Base-by-base conservation (phyloP, 257 asterid genomes). In the Salvia miltiorrhiza region DNA sequence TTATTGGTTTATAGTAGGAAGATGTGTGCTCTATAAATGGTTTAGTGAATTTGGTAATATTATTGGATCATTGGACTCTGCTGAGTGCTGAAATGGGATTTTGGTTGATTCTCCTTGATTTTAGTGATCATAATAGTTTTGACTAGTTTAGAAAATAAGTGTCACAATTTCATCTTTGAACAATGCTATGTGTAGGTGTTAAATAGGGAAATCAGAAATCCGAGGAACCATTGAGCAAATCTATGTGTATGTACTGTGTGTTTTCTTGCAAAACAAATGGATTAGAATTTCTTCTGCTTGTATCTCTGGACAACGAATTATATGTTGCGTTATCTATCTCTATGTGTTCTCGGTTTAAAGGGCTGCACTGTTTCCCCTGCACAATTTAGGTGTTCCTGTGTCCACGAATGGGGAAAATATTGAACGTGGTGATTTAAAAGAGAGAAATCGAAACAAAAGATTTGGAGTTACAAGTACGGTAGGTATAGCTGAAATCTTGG, bases 41-140 rank as follows among this genome's bases (percentile, higher is more conserved):
- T 16, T 69, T 32, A 13, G 14, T 44, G 43, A 61, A 63, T 32
- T 37, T 70, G 37, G 19, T 71, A 21, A 64, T 33, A 44, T 28
- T 33, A n/a, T 41, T 61, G 32, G 40, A 71, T 65, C 35, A 50
- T 52, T 74, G 63, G 50, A 40, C n/a, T 55, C 9, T 56, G 49
- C 9, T 14, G 69, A n/a, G n/a, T n/a, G 35, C 5, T 30, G 35
- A 30, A 45, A 30, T n/a, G n/a, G 32, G 19, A 21, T 37, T 53
- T 4, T 21, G 59, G 5, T 21, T 12, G 17, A 19, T 47, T 9
- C n/a, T 7, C 28, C 20, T 50, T 21, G 21, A 1, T 20, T 53
- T 53, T n/a, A 1, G 11, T 47, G 53, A 47, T 47, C 23, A 47
- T 47, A 8, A 47, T 17, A 7, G 23, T n/a, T 45, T 45, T 43